Conservation (phyloP, 805 yeast genomes). For the Kurtzmaniella cleridarum region DNA sequence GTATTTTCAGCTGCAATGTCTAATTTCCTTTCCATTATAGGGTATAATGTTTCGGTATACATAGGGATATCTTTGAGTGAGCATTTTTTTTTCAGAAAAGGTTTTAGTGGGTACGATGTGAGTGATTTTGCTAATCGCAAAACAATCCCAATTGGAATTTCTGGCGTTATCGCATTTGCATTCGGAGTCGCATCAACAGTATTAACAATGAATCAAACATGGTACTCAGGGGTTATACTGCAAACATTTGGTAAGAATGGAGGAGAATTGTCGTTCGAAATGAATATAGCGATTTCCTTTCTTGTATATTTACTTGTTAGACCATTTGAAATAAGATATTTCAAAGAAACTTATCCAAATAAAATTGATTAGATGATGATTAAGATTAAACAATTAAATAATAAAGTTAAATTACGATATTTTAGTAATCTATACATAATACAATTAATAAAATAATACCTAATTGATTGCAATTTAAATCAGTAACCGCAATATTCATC, state of each 20-base stretch:
- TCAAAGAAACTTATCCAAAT: background rate
- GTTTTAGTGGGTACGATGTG: conserved; percentile 21
- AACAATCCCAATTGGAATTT: conserved; percentile 25
- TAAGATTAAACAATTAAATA: too few species aligned
- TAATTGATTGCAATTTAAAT: too few species aligned
- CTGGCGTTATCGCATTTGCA: conserved; percentile 23
- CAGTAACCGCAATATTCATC: too few species aligned
- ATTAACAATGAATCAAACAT: conserved; percentile 27
- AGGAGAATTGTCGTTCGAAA: conserved; percentile 28
- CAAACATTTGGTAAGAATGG: conserved; percentile 16
- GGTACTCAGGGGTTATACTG: conserved; percentile 29
- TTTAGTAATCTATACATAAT: too few species aligned
- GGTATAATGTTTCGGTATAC: conserved; percentile 29
- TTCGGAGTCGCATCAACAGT: conserved; percentile 29
- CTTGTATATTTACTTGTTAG: conserved; percentile 21
- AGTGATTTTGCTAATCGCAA: conserved; percentile 17
- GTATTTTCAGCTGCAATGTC: conserved; percentile 24
- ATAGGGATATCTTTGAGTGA: conserved; percentile 25
- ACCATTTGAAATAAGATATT: conserved; percentile 26
- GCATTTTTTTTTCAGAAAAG: conserved; percentile 22
- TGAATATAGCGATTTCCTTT: conserved; percentile 23
- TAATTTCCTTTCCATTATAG: conserved; percentile 26
- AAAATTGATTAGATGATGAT: too few species aligned
- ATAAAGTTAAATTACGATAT: too few species aligned
- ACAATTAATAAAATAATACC: too few species aligned